Evolutionary conservation across 148 eudicot genomes (phyloP), one percentile per base, ranked within the genome.

Genomic region (Amaranthus palmeri): DNA sequence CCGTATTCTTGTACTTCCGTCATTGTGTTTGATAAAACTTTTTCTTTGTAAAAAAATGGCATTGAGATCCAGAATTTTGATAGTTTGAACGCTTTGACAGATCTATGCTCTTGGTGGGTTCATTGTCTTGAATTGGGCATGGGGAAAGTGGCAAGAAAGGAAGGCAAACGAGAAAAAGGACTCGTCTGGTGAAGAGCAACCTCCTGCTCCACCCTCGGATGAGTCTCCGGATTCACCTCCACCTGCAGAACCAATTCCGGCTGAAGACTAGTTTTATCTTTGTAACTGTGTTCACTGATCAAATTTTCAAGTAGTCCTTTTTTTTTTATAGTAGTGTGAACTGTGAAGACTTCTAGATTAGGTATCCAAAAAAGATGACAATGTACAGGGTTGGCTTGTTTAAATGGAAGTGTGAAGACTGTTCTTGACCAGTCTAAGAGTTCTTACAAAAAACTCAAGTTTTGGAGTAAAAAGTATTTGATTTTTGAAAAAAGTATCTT

Each of bases 61-160:
- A 46, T 11, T 25, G 64, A 70, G 57, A 45, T 53, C 45, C 18
- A 36, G 5, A 9, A 25, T 25, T 54, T 8, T 74, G 15, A 73
- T 41, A 4, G 3, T 18, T 15, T 55, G 57, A 25, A 60, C 3
- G 4, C 40, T 62, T 74, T 11, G 70, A 46, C 79, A 83, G 85
- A 73, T 83, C 56, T 83, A 83, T 77, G 85, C 85, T 47, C 81
- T 83, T 42, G 85, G 85, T 51, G 85, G 85, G 59, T 83, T 83
- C 78, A 73, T 83, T 10, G 9, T 83, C 50, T 17, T 79, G 80
- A 79, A 68, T 47, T 83, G 85, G 85, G 83, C 66, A 25, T 83
- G 85, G 85, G 83, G 83, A 36, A 83, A 83, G 61, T 83, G 85
- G 85, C 85, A 83, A 62, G 83, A 83, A 65, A 70, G 74, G 72